Percentiles rank a stretch among this genome's conserved stretches.
Conservation (phyloP, 2,329 filamentous ascomycete species). For the Phialophora verrucosa region DNA sequence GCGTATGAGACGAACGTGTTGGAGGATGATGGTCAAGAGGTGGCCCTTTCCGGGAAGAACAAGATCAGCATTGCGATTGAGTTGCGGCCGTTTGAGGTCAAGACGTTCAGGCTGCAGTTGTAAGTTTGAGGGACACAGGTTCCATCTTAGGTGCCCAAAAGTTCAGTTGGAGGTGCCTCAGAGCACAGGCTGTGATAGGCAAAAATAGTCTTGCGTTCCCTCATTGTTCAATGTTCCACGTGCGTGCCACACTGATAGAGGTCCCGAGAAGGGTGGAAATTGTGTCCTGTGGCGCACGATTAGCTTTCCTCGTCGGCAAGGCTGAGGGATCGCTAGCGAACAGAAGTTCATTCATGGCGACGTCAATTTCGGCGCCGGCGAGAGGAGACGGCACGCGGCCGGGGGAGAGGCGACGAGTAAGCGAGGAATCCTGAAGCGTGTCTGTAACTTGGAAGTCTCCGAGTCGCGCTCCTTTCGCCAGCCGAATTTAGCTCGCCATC, state of each 20-base stretch:
- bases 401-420: neutral
- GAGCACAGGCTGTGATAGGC: neutral
- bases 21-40: constrained; percentile 79
- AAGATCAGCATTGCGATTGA: constrained; percentile 63
- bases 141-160: neutral
- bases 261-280: constrained; percentile 9
- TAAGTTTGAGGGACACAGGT: constrained; percentile 37
- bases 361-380: constrained; percentile 4
- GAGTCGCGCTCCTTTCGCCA: neutral
- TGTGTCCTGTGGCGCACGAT: constrained; percentile 11
- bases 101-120: constrained; percentile 72
- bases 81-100: constrained; percentile 82
- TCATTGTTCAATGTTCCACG: neutral
- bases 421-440: neutral
- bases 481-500: constrained; percentile 13
- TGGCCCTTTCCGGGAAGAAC: constrained; percentile 55
- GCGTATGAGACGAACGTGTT: constrained; percentile 85
- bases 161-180: neutral
- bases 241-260: neutral
- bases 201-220: neutral
- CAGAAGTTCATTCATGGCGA: neutral
- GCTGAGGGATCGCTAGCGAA: constrained; percentile 15
- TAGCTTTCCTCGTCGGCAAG: constrained; percentile 3
- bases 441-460: constrained; percentile 2
- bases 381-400: no score